A percentile compares a stretch with the other conserved stretches of the same genome.
Conservation (phyloP, 2,329 filamentous ascomycete species). For the Conoideocrella luteorostrata region DNA sequence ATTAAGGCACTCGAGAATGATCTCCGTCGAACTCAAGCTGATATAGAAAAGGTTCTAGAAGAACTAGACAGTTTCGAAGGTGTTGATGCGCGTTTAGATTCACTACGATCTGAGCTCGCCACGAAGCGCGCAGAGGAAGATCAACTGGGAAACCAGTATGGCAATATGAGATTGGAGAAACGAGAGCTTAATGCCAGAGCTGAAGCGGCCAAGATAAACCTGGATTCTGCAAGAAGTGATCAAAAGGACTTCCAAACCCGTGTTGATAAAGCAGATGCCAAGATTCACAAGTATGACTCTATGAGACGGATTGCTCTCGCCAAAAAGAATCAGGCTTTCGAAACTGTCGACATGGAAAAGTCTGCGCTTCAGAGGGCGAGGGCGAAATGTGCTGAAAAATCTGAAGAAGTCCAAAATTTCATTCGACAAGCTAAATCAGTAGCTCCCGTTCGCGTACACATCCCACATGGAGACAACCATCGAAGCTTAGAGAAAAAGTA, state of each 20-base stretch:
- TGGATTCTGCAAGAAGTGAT: conserved; percentile 28
- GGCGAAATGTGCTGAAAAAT: conserved; percentile 40
- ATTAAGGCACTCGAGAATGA: conserved; percentile 40
- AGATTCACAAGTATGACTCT: conserved; percentile 40
- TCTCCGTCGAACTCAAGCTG: conserved; percentile 54
- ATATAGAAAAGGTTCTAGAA: conserved; percentile 43
- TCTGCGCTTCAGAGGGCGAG: conserved; percentile 39
- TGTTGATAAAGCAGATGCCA: conserved; percentile 50
- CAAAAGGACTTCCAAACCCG: conserved; percentile 35
- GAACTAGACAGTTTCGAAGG: conserved; percentile 62
- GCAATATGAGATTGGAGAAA: conserved; percentile 43
- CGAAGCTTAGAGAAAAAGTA: conserved; percentile 49
- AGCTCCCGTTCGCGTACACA: conserved; percentile 49
- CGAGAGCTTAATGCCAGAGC: conserved; percentile 38
- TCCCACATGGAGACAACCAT: conserved; percentile 59
- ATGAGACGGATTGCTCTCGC: conserved; percentile 47
- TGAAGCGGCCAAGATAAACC: conserved; percentile 32
- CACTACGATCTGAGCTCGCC: conserved; percentile 50
- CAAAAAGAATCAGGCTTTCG: conserved; percentile 57
- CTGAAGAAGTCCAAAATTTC: conserved; percentile 45
- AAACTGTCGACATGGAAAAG: conserved; percentile 42
- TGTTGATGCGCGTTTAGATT: conserved; percentile 59
- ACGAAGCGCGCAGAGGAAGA: conserved; percentile 44
- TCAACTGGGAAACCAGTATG: conserved; percentile 50
- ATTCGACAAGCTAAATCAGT: conserved; percentile 47